Evolutionary conservation across 2,329 filamentous ascomycete genomes (phyloP), one percentile per base, ranked within the genome.

Genomic region (Apiospora phragmitis): DNA sequence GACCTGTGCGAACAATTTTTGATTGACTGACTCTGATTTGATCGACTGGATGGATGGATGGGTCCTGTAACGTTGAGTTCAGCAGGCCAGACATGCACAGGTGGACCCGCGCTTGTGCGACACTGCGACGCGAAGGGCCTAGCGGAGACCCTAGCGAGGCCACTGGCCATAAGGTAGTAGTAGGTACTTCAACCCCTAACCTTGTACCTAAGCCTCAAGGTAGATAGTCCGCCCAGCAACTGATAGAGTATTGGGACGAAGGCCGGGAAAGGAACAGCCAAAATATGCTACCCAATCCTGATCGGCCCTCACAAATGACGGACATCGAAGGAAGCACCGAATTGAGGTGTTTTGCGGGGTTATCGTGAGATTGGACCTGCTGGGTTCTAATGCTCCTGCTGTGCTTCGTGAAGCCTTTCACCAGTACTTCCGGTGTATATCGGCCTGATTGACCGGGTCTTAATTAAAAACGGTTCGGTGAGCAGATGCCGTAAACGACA

Each of bases 301-400:
- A 35, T 12, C 29, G 18, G 29, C 16, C 51, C 51, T 32, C 29
- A 21, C 51, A 38, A 24, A 62, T 62, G 55, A 62, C 55, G 32
- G 55, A n/a, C 55, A 62, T 62, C 55, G 55, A 62, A 62, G 32
- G 32, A n/a, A 38, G 32, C 32, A 12, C 32, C 18, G 55, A 9
- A 14, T 38, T 38, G 55, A 62, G 55, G 18, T 62, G 55, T 38
- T 62, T 62, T 62, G 55, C 55, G 55, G 55, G 55, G 55, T 62
- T 62, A 62, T 62, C 55, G 55, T 62, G 55, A 62, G 55, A 62
- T 62, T 62, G 55, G 55, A 12, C 51, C 55, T 51, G 47, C 47
- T 51, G 47, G 47, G 43, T 47, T 47, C 18, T 47, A n/a, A 9
- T 24, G 4, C 24, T 51, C 24, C 49, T 59, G 51, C 51, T 59